Conservation (phyloP, 768 basidiomycete genomes). For the Ephemerocybe angulata region DNA sequence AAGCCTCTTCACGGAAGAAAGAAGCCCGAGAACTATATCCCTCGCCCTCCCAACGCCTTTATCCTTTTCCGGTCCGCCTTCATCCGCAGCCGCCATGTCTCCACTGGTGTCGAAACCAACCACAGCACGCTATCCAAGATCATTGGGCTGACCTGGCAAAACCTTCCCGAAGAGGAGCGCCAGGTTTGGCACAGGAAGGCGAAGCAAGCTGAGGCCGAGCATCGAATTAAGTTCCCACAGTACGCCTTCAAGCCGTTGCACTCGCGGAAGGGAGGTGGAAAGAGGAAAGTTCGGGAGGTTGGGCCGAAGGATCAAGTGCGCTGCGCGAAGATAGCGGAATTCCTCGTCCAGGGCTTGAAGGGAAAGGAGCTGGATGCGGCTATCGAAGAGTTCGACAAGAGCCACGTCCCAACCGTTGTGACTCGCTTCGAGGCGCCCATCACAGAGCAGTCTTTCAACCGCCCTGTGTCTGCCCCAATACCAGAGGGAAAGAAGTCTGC, state of each 20-base stretch:
- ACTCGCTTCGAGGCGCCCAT: slow-evolving; percentile 77
- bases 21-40: slow-evolving; percentile 72
- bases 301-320: slow-evolving; percentile 63
- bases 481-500: slow-evolving; percentile 17
- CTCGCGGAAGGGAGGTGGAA: slow-evolving; percentile 38
- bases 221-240: slow-evolving; percentile 72
- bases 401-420: slow-evolving; percentile 57
- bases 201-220: slow-evolving; percentile 71
- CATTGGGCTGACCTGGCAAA: slow-evolving; percentile 81
- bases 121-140: slow-evolving; percentile 84
- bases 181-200: slow-evolving; percentile 78
- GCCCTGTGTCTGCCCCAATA: slow-evolving; percentile 57
- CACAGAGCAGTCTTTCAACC: slow-evolving; percentile 64
- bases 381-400: slow-evolving; percentile 58
- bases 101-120: slow-evolving; percentile 75
- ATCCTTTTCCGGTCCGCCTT: slow-evolving; percentile 84
- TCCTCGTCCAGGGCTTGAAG: slow-evolving; percentile 63
- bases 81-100: slow-evolving; percentile 74
- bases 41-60: slow-evolving; percentile 85
- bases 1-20: slow-evolving; percentile 61
- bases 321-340: slow-evolving; percentile 62
- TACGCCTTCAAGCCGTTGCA: slow-evolving; percentile 78
- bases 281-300: slow-evolving; percentile 62
- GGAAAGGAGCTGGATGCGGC: slow-evolving; percentile 54
- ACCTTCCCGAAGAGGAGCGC: slow-evolving; percentile 67